Conservation (phyloP, 1,284 basidiomycete species). For the Bjerkandera adusta region DNA sequence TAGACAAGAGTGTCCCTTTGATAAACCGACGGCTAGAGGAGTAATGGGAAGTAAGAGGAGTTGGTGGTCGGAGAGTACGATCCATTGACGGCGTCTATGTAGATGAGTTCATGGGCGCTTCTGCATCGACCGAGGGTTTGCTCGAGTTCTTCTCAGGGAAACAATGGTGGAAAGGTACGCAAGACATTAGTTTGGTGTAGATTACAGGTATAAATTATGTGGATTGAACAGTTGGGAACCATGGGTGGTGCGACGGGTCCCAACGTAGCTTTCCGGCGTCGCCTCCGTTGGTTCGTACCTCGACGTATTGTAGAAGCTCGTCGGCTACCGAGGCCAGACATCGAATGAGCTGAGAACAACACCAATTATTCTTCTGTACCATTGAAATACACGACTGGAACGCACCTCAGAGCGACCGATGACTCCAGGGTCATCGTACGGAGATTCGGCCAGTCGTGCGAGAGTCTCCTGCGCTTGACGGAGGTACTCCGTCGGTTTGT, state of each 20-base stretch:
- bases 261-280: conserved; percentile 35
- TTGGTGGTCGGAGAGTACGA: no score
- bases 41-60: no score
- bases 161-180: no score
- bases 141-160: no score
- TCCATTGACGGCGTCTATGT: no score
- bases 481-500: background rate
- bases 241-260: conserved; percentile 42
- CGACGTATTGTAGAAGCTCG: conserved; percentile 8
- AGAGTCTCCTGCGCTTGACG: background rate
- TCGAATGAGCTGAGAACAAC: conserved; percentile 3
- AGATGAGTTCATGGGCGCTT: no score
- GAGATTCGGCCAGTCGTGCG: background rate
- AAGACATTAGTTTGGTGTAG: no score
- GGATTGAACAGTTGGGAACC: conserved; percentile 41
- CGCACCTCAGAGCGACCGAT: conserved; percentile 7
- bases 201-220: no score
- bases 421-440: background rate
- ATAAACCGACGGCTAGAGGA: no score
- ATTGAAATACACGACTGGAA: background rate
- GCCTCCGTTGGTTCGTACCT: conserved; percentile 29
- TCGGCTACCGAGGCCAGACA: background rate
- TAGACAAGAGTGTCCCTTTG: no score
- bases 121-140: no score
- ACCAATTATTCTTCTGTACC: background rate